Evolutionary conservation across 768 basidiomycete genomes (phyloP), one percentile per base, ranked within the genome.

Genomic region (Phaeotremella fagi): DNA sequence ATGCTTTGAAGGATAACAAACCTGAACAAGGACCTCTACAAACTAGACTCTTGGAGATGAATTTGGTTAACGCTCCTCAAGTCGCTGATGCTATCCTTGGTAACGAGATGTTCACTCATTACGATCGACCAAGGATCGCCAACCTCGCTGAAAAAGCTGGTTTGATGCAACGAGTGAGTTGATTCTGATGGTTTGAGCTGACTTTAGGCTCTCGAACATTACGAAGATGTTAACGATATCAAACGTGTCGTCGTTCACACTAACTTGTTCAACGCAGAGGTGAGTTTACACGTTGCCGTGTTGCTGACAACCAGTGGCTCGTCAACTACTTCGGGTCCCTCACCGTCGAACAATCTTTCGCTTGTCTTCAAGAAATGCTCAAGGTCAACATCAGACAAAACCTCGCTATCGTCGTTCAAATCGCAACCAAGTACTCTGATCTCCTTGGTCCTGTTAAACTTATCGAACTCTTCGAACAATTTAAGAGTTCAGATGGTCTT

Each of bases 61-160:
- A 99, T 77, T 80, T 99, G 42, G 77, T 98, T 48, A 87, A 95
- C 72, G 95, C 95, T 3, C 95, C 95, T 59, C 95, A 98, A 75
- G 95, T 98, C 48, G 95, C 95, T 0, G 95, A 99, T 70, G 95
- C 95, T 3, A 99, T 99, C 61, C 85, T 99, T 31, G 90, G 90
- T 25, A 99, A 98, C 73, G 89, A 98, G 70, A 95, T 99, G 90
- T 97, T 98, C 75, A 81, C 86, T 3, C 85, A 98, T 72, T 98
- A 97, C 68, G 95, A 99, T 75, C 83, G 88, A 25, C 90, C 95
- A 4, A 81, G 95, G 52, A 90, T 99, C 68, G 95, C 95, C 60
- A 97, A 98, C 76, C 80, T 99, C 49, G 97, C 92, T 66, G 95
- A 99, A 79, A 95, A 95, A 79, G 95, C 95, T 55, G 95, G 95